Conservation (phyloP, 148 eudicot genomes). For the Chenopodium suecicum region DNA sequence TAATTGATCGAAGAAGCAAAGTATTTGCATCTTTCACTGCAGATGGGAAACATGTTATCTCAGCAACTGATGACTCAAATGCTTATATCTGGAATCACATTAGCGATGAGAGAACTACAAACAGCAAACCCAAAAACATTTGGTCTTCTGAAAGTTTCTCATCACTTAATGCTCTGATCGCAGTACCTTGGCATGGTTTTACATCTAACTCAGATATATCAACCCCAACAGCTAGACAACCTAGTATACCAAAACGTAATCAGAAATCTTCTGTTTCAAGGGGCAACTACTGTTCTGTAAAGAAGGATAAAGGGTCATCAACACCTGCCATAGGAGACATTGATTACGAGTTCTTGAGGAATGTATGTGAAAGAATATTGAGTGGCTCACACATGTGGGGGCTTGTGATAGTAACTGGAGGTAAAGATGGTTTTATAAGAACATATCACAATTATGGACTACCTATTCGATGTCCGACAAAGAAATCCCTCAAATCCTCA, state of each 20-base stretch:
- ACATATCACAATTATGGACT: constrained; percentile 67
- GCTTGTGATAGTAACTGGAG: constrained; percentile 71
- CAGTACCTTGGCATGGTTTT: constrained; percentile 72
- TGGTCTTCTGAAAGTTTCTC: constrained; percentile 56
- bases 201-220: constrained; percentile 27
- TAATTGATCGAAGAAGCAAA: constrained; percentile 40
- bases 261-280: constrained; percentile 28
- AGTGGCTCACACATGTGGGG: constrained; percentile 64
- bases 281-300: constrained; percentile 18
- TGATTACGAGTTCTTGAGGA: constrained; percentile 47
- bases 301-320: constrained; percentile 13
- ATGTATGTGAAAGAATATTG: constrained; percentile 40
- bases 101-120: constrained; percentile 28
- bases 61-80: constrained; percentile 60
- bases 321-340: constrained; percentile 33
- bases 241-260: neutral
- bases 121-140: constrained; percentile 40
- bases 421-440: constrained; percentile 64
- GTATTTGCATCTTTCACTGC: constrained; percentile 67
- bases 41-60: constrained; percentile 73
- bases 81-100: constrained; percentile 60
- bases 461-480: constrained; percentile 37
- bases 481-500: constrained; percentile 21
- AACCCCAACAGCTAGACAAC: constrained; percentile 7
- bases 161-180: constrained; percentile 47